phyloP scores from a whole-genome alignment of 495 filamentous ascomycete genomes.

The Talaromyces proteolyticus region DNA sequence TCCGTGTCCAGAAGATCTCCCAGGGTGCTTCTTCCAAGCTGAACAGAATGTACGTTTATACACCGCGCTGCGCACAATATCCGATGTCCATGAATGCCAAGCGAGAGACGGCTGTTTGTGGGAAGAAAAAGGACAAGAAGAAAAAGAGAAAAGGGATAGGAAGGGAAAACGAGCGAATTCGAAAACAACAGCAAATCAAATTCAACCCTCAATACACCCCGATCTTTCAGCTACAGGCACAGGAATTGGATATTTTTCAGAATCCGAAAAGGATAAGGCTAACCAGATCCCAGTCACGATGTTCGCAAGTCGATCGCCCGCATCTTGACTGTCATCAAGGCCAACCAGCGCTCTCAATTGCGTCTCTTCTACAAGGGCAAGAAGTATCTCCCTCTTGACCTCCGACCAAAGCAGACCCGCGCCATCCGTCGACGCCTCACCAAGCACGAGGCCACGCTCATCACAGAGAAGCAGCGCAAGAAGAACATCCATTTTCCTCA shows the following conservation, averaged over 20 bases:
- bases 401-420: conserved; percentile 94
- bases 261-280: conserved; percentile 18
- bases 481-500: conserved; percentile 91
- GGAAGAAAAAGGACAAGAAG: too few species aligned
- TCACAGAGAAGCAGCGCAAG: conserved; percentile 91
- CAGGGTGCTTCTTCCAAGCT: conserved; percentile 89
- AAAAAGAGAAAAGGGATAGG: too few species aligned
- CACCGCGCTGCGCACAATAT: conserved; percentile 1
- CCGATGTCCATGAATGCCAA: neutral
- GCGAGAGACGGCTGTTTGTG: neutral
- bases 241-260: conserved; percentile 1
- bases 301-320: conserved; percentile 98
- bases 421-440: conserved; percentile 90
- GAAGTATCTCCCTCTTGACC: conserved; percentile 96
- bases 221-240: too few species aligned
- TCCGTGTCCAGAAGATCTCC: conserved; percentile 96
- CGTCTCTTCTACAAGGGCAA: conserved; percentile 99
- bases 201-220: too few species aligned
- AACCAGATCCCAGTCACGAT: conserved; percentile 66
- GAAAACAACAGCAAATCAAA: too few species aligned
- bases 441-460: conserved; percentile 74
- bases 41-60: conserved; percentile 82
- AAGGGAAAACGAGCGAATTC: too few species aligned
- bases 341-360: conserved; percentile 95
- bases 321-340: conserved; percentile 97